Evolutionary conservation across 306 rosid genomes (phyloP), one percentile per base, ranked within the genome.

Genomic region (Bauhinia variegata): DNA sequence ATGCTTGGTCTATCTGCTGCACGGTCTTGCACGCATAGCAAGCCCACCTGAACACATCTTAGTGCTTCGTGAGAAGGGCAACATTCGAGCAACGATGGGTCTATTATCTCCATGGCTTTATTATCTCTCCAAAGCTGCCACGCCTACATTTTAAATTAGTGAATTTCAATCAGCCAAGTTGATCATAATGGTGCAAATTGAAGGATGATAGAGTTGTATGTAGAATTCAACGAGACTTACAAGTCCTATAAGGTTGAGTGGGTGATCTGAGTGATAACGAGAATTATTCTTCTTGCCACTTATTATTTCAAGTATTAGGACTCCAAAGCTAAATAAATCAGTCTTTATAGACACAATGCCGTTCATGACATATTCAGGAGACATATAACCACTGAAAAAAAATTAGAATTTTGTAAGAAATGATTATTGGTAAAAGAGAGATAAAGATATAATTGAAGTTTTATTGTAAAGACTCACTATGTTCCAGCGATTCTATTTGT

Each of bases 251-350:
- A 72, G 69, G 41, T 33, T 72, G 38, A 44, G 48, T 4, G 49
- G 48, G 8, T 43, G 15, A 8, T 53, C 71, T 12, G 11, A 31
- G 4, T 63, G 32, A 54, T 53, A 54, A 44, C 28, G 12, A 63
- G 38, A 41, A 13, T 54, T 72, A 11, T 28, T 54, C 10, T 53
- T 67, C 41, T 54, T n/a, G 14, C 72, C 72, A 11, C 41, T 67
- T 5, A 67, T 12, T 12, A 77, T 60, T 37, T 77, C 77, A 3
- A 77, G 61, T 1, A 71, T 9, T 3, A 77, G 12, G 11, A 71
- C 68, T 71, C 82, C 82, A 19, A 71, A 77, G 33, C 74, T 65
- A 30, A 58, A 77, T 1, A 77, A 65, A 34, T 77, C 82, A 10
- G 54, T 56, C 39, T 77, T 81, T 2, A 68, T 28, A 5, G 74